phyloP scores from a whole-genome alignment of 208 protist species.

The Wallacemonas sp. region DNA sequence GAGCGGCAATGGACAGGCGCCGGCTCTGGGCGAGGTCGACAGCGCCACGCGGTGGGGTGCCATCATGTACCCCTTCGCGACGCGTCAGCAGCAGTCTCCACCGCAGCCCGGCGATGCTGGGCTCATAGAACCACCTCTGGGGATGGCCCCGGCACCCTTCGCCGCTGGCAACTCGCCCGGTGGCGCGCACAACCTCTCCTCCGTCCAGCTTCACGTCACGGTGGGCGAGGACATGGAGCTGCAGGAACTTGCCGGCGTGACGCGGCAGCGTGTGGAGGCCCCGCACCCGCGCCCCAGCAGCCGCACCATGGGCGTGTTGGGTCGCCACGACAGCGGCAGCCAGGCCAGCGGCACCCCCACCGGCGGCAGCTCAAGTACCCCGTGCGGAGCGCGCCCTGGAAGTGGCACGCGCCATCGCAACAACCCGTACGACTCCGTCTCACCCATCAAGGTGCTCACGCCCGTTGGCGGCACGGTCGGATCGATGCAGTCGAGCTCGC shows the following conservation, averaged over 20 bases:
- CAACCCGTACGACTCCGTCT: slow-evolving; percentile 10
- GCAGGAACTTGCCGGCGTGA: slow-evolving; percentile 30
- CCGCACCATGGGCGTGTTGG: neutral
- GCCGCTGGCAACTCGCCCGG: too few relatives aligned
- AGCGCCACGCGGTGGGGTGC: neutral
- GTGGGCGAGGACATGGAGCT: slow-evolving; percentile 40
- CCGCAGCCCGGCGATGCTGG: neutral
- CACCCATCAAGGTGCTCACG: slow-evolving; percentile 12
- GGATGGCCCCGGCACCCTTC: too few relatives aligned
- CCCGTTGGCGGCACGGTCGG: too few relatives aligned
- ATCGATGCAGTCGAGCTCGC: neutral
- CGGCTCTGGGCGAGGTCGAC: neutral
- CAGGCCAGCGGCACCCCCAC: neutral
- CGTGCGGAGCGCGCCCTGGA: slow-evolving; percentile 5
- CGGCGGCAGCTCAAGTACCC: neutral
- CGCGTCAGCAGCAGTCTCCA: neutral
- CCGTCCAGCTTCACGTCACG: slow-evolving; percentile 22
- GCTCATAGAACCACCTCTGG: too few relatives aligned
- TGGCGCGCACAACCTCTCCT: slow-evolving; percentile 1
- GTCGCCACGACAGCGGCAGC: neutral
- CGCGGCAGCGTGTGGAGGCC: neutral
- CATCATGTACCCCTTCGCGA: slow-evolving; percentile 13
- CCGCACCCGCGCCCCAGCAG: neutral
- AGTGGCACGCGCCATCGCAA: slow-evolving; percentile 26
- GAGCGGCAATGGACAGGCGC: neutral